Conservation (phyloP, 352 stramenopile species). For the Globisporangium abappressorium region DNA sequence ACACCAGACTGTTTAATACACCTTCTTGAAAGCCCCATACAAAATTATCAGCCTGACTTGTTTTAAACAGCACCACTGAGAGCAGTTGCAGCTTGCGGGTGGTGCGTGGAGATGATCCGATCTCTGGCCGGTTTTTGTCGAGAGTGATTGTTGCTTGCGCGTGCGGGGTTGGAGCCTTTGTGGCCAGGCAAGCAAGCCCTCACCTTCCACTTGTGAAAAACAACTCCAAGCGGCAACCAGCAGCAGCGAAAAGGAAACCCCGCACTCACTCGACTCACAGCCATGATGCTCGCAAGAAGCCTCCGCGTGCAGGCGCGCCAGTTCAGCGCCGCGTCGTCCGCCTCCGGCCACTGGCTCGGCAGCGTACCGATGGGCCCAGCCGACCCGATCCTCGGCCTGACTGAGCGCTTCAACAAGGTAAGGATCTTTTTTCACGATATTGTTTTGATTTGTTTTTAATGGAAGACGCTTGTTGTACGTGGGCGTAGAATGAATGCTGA, state of each 20-base stretch:
- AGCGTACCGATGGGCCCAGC: conserved; percentile 92
- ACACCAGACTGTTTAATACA: background rate
- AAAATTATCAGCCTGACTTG: background rate
- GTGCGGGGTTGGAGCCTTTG: background rate
- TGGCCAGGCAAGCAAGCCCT: background rate
- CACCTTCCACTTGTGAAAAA: conserved; percentile 17
- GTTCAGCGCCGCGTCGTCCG: conserved; percentile 40
- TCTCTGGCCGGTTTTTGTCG: background rate
- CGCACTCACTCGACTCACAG: background rate
- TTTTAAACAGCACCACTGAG: background rate
- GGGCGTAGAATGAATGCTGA: background rate
- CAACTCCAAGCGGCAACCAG: conserved; percentile 13
- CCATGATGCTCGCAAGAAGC: conserved; percentile 36
- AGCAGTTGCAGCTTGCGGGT: background rate
- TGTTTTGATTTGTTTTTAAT: conserved; percentile 15
- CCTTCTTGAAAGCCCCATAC: background rate
- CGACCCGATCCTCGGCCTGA: conserved; percentile 97
- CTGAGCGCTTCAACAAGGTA: conserved; percentile 89
- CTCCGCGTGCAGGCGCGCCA: conserved; percentile 33
- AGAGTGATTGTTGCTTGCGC: background rate
- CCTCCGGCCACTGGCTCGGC: conserved; percentile 59
- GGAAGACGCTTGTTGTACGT: conserved; percentile 29
- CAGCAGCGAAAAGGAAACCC: background rate
- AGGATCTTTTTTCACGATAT: conserved; percentile 3
- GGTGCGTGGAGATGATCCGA: background rate